Evolutionary conservation across 2,329 filamentous ascomycete species (phyloP), one percentile per base, ranked within the genome.

Genomic region (Aspergillus pseudoviridinutans): DNA sequence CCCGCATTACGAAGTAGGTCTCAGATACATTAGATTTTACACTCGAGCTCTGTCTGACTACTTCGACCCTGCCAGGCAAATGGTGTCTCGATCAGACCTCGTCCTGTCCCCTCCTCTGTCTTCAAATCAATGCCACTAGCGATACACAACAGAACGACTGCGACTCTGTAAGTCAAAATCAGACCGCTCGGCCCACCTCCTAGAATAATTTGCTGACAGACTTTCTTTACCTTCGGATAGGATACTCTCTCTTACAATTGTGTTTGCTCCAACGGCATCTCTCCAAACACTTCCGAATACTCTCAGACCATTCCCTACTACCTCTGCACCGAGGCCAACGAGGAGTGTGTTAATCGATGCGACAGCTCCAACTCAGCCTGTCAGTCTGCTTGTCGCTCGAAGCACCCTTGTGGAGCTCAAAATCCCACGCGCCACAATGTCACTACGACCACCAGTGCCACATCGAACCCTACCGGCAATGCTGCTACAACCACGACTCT

Each of bases 291-390:
- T 56, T 81, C 82, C 60, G 76, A 86, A 67, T 87, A 84, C 78
- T 83, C 82, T 35, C 80, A 84, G 64, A 87, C 85, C 14, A 77
- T 87, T 53, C 84, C 85, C 20, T 87, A 82, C 77, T 87, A 78
- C 73, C 77, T 83, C 71, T 87, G 85, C 76, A 80, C 79, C 9
- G 78, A 84, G 61, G 77, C 75, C 72, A 82, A 81, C 69, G 82
- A 77, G 66, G 75, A 84, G 61, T 86, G 83, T 64, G 82, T 84
- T 25, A 65, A 61, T 12, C 74, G 72, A 63, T 87, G 85, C 61
- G 56, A 58, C 66, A 73, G 70, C 32, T 64, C 69, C 20, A 64
- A 83, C 66, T 79, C 78, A 56, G 64, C 66, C 46, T 87, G 84
- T 70, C 76, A 80, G 46, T 69, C 73, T 54, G 64, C 71, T 38